Conservation (phyloP, 2,329 filamentous ascomycete genomes). For the Ascochyta clinopodiicola region DNA sequence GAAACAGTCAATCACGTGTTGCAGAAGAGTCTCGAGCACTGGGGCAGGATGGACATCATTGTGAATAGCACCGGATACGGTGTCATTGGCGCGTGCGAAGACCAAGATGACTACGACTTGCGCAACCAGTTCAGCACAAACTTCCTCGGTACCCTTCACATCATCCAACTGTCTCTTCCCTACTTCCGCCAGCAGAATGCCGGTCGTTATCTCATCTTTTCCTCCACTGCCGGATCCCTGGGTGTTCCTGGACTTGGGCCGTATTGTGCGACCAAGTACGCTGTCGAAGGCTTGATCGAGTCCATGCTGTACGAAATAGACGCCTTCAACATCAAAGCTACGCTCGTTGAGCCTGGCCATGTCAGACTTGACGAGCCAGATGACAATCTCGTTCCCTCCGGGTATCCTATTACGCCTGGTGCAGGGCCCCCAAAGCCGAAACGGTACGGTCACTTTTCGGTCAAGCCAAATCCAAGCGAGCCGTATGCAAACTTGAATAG, state of each 20-base stretch:
- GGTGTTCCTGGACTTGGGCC: constrained; percentile 92
- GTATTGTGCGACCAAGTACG: constrained; percentile 97
- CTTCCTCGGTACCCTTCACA: constrained; percentile 93
- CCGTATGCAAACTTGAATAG: constrained; percentile 79
- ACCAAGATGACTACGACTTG: constrained; percentile 94
- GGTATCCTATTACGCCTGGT: constrained; percentile 36
- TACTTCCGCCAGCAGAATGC: constrained; percentile 78
- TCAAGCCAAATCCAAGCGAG: constrained; percentile 79
- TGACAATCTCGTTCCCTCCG: constrained; percentile 44
- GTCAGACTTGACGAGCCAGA: constrained; percentile 84
- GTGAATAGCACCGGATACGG: constrained; percentile 93
- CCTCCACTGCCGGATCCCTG: constrained; percentile 88
- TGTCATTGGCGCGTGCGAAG: constrained; percentile 93
- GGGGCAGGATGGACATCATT: constrained; percentile 84
- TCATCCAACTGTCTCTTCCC: constrained; percentile 85
- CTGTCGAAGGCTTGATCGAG: constrained; percentile 93
- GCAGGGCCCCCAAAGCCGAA: constrained; percentile 60
- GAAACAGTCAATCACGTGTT: constrained; percentile 78
- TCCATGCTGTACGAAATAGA: constrained; percentile 97
- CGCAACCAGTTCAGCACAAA: constrained; percentile 98
- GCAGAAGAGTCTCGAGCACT: constrained; percentile 72
- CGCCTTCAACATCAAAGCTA: constrained; percentile 88
- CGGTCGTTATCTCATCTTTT: constrained; percentile 93
- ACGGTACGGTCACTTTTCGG: constrained; percentile 89
- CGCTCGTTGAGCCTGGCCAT: constrained; percentile 88